Evolutionary conservation across 768 basidiomycete genomes (phyloP).

Genomic region (Mycena crocata): DNA sequence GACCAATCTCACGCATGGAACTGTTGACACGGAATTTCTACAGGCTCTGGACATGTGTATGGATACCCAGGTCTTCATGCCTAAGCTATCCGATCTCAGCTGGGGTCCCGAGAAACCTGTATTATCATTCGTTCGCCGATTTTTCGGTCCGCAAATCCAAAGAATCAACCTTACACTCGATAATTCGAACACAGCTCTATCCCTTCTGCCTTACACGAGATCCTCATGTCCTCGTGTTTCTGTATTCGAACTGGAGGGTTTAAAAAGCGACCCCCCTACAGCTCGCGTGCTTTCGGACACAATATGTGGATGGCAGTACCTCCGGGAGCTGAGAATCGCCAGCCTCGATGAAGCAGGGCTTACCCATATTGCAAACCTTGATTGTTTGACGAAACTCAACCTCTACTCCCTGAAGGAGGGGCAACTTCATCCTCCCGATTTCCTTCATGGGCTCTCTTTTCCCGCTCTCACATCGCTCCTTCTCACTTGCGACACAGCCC

Average conservation of each 20-base stretch:
- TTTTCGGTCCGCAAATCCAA: conserved; percentile 3
- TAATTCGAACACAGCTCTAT: neutral
- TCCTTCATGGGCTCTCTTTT: conserved; percentile 6
- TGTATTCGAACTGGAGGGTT: neutral
- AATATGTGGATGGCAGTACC: conserved; percentile 23
- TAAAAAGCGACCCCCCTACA: neutral
- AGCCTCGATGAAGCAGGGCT: conserved; percentile 13
- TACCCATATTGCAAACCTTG: conserved; percentile 10
- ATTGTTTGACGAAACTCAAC: neutral
- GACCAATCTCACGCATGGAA: neutral
- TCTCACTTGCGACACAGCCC: conserved; percentile 2
- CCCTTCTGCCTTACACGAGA: conserved; percentile 18
- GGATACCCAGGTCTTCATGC: conserved; percentile 10
- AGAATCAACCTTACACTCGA: neutral
- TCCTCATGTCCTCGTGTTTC: conserved; percentile 13
- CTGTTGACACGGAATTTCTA: conserved; percentile 8
- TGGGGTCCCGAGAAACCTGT: conserved; percentile 8
- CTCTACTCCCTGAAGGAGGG: neutral
- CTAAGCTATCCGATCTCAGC: neutral
- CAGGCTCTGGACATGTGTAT: conserved; percentile 19
- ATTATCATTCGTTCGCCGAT: conserved; percentile 1
- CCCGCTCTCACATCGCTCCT: neutral
- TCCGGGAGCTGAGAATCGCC: conserved; percentile 4
- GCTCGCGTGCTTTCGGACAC: conserved; percentile 2
- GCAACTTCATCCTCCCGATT: conserved; percentile 5